phyloP scores from a whole-genome alignment of 2,329 filamentous ascomycete species.

The Pestalotiopsis sp. region DNA sequence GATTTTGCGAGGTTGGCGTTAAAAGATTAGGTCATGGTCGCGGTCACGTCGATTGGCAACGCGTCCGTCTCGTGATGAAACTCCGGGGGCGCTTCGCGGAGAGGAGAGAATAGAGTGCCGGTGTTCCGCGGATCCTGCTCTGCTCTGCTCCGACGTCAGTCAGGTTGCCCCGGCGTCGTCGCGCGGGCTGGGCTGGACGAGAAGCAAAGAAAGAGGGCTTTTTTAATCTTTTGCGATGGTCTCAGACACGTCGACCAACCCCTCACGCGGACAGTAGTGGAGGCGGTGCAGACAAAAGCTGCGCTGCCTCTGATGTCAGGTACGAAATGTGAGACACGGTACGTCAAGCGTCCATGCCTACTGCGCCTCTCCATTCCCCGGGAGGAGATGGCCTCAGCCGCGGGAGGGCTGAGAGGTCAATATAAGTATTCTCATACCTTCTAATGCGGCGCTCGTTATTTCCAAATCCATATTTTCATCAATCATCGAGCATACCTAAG shows the following conservation, averaged over 20 bases:
- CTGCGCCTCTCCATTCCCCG: background rate
- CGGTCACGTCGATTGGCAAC: background rate
- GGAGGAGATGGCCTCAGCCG: background rate
- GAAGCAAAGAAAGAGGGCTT: background rate
- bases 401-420: background rate
- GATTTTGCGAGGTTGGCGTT: background rate
- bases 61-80: background rate
- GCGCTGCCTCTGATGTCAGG: background rate
- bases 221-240: background rate
- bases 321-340: conserved; percentile 1
- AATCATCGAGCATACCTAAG: background rate
- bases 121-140: background rate
- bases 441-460: no score
- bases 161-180: background rate
- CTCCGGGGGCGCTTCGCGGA: background rate
- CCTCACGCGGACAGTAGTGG: background rate
- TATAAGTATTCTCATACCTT: background rate
- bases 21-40: background rate
- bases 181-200: background rate
- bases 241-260: background rate
- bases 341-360: background rate
- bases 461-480: background rate
- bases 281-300: background rate
- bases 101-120: background rate
- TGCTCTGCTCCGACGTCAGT: background rate